Evolutionary conservation across 2,329 filamentous ascomycete genomes (phyloP), one percentile per base, ranked within the genome.

Genomic region (Pyrenochaeta sp.): DNA sequence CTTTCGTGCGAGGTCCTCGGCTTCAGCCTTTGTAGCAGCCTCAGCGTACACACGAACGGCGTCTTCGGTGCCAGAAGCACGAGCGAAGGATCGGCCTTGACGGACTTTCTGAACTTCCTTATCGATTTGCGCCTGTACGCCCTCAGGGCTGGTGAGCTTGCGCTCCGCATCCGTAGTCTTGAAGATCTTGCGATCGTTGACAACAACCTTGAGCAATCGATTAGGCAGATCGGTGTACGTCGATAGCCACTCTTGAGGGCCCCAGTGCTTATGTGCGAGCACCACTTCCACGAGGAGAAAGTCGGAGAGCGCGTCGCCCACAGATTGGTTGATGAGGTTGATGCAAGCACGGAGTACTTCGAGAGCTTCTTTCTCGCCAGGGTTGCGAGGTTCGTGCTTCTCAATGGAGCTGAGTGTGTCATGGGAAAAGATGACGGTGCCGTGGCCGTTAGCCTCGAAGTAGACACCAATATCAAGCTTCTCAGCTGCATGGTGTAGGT

Each of bases 401-500:
- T 83, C 84, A 79, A 99, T 96, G 43, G 86, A 84, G 65, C 89
- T 88, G 41, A 94, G 81, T 3, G 94, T 94, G 54, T 91, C 87
- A 52, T 90, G 86, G 1, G 91, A 96, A 83, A 99, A 99, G 49
- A 98, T 88, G 31, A 98, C 90, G 9, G 95, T 99, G 62, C 95
- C 95, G 77, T 99, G 95, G 27, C 95, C 95, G 74, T 99, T 99
- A 61, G 95, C 95, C 81, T 99, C 95, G 70, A 99, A 99, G 81
- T 99, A 99, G 46, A 98, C 92, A 51, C 95, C 95, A 49, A 98
- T 88, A 69, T 99, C 95, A 67, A 96, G 97, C 63, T 93, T 91
- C 69, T 91, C 88, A 33, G 95, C 95, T n/a, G 92, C 95, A 72
- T 98, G 95, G 79, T 99, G 95, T 59, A 99, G 85, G 78, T 97